These are phyloP conservation scores for Castanea sativa DNA, from an alignment of 306 rosid genomes.

Conservation along the genomic window DNA sequence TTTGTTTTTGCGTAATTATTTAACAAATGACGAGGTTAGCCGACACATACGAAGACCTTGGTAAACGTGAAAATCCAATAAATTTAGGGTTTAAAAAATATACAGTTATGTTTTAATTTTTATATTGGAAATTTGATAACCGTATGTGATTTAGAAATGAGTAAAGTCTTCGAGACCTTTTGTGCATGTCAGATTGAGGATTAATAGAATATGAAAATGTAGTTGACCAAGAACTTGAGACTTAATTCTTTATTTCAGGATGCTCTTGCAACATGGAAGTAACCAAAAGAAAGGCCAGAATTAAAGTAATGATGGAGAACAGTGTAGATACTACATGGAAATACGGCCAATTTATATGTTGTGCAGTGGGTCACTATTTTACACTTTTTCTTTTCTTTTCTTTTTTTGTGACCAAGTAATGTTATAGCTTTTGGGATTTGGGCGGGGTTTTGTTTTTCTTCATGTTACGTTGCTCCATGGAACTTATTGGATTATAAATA, in stretches of 20 bases:
- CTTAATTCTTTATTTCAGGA: conserved; percentile 12
- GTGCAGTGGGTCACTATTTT: not conserved
- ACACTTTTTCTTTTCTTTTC: not conserved
- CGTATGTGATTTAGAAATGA: not conserved
- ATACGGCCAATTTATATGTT: not conserved
- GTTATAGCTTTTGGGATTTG: not conserved
- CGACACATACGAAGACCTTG: not conserved
- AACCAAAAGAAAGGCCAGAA: conserved; percentile 26
- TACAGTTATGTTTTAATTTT: too few relatives aligned
- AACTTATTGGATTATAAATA: conserved; percentile 21
- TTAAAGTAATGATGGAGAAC: not conserved
- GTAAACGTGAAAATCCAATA: not conserved
- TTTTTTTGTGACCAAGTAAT: not conserved
- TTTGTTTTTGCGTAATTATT: not conserved
- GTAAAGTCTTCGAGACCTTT: conserved; percentile 21
- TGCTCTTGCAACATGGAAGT: conserved; percentile 33
- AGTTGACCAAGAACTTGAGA: conserved; percentile 38
- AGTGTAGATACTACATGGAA: not conserved
- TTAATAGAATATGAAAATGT: conserved; percentile 6
- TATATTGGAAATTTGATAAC: not conserved
- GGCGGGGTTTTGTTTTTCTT: conserved; percentile 28
- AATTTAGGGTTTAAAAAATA: too few relatives aligned
- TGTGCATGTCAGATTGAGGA: conserved; percentile 32
- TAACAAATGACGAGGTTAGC: not conserved
- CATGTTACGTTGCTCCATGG: conserved; percentile 19